Evolutionary conservation across 2,329 filamentous ascomycete genomes (phyloP).

Genomic region (Sclerotiophoma versabilis): DNA sequence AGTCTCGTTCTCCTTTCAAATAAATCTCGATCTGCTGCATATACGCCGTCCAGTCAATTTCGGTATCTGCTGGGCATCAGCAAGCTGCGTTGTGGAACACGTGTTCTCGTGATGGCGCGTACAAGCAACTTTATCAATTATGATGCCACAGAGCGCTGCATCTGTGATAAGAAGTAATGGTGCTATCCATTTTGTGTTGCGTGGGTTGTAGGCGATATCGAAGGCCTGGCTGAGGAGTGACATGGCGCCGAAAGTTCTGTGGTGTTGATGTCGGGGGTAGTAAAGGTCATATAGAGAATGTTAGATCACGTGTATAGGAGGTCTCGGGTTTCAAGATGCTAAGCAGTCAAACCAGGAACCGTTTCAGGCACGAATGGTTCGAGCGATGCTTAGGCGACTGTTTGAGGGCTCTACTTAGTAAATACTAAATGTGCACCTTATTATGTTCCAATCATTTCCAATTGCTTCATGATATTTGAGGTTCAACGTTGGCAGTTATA

Average conservation of each 20-base stretch:
- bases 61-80: conserved; percentile 72
- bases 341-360: conserved; percentile 28
- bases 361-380: conserved; percentile 37
- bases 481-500: background rate
- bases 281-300: conserved; percentile 29
- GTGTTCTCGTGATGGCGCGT: conserved; percentile 47
- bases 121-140: conserved; percentile 88
- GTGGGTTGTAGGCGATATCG: conserved; percentile 60
- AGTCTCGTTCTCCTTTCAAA: conserved; percentile 84
- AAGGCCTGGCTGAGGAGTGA: conserved; percentile 44
- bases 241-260: conserved; percentile 24
- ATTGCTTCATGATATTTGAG: background rate
- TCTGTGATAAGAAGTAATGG: conserved; percentile 74
- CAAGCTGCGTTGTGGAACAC: conserved; percentile 31
- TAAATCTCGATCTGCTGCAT: conserved; percentile 91
- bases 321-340: conserved; percentile 33
- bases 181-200: conserved; percentile 68
- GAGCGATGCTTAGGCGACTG: conserved; percentile 25
- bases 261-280: conserved; percentile 21
- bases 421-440: background rate
- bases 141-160: conserved; percentile 71
- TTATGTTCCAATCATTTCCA: background rate
- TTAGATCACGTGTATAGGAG: conserved; percentile 32
- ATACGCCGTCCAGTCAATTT: conserved; percentile 97
- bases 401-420: conserved; percentile 14